These are phyloP conservation scores for Citrus medica DNA, from an alignment of 345 rosid species.

Conservation along the genomic window DNA sequence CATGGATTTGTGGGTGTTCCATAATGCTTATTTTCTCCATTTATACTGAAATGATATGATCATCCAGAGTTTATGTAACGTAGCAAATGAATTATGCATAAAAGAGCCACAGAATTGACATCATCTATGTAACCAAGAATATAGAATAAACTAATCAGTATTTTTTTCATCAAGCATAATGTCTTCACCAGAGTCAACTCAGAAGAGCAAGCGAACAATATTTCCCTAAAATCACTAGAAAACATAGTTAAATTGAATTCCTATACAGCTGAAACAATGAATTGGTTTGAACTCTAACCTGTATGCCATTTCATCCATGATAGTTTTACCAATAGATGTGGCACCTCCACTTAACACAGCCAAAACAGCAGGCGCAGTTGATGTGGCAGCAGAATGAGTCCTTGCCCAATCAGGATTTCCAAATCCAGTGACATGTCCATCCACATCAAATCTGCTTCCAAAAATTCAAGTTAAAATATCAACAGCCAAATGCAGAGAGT, in stretches of 20 bases:
- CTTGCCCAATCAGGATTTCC: conserved; percentile 94
- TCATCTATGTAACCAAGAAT: neutral
- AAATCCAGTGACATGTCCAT: conserved; percentile 78
- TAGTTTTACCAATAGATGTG: conserved; percentile 59
- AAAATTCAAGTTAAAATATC: neutral
- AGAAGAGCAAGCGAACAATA: neutral
- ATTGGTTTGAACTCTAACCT: conserved; percentile 35
- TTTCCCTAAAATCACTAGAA: neutral
- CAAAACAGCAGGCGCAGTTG: conserved; percentile 68
- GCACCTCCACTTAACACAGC: conserved; percentile 71
- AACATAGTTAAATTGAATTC: neutral
- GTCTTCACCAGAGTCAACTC: neutral
- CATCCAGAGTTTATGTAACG: neutral
- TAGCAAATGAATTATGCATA: neutral
- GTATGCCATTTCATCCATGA: conserved; percentile 97
- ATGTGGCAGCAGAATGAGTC: conserved; percentile 67
- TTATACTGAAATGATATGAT: conserved; percentile 43
- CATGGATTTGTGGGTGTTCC: conserved; percentile 85
- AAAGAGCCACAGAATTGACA: neutral
- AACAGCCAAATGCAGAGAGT: neutral
- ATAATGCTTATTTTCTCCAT: conserved; percentile 82
- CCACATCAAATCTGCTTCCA: conserved; percentile 66
- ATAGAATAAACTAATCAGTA: neutral
- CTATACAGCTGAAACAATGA: neutral
- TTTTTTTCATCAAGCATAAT: neutral